Evolutionary conservation across 139 green algal species (phyloP), one percentile per base, ranked within the genome.

Genomic region (Picochlorum sp.): DNA sequence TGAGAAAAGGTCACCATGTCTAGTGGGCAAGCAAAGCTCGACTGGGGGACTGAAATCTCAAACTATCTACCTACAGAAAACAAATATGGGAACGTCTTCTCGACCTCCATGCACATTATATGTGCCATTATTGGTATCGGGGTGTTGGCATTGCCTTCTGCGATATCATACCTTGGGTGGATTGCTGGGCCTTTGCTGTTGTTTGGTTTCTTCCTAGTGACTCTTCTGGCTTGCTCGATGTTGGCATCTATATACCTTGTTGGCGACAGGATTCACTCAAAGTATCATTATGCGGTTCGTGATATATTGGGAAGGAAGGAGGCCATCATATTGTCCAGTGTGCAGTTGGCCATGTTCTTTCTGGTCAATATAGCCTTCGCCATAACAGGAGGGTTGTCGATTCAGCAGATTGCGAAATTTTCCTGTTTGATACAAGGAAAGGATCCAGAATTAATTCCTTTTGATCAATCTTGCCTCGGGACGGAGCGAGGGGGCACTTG

Each of bases 181-280:
- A 63, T 72, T n/a, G 70, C 47, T 2, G 70, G 70, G 3, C 31
- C 72, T 1, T 41, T 79, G 13, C 56, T 69, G 11, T 45, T 81
- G 18, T 13, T 74, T 34, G 65, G 69, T 51, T 73, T 73, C 6
- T 52, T 23, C 5, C 4, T 52, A 3, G 47, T 55, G 6, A 59
- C 68, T 24, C 13, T 75, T 34, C 50, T 60, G 26, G 38, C 49
- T 7, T 49, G 26, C 24, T 38, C 16, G 0, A 23, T 67, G 37
- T 23, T 72, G 31, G 37, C 38, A 14, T 28, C 34, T 21, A 38
- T 31, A 4, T 67, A 71, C 1, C 18, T 55, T 8, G 28, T 56
- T n/a, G 49, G 65, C 6, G 61, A 45, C 1, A 57, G n/a, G n/a
- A 16, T 34, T 23, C 37, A 67, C 31, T 13, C 31, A 23, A 15